Conservation (phyloP, 495 filamentous ascomycete species). For the Penicillium verhagenii region DNA sequence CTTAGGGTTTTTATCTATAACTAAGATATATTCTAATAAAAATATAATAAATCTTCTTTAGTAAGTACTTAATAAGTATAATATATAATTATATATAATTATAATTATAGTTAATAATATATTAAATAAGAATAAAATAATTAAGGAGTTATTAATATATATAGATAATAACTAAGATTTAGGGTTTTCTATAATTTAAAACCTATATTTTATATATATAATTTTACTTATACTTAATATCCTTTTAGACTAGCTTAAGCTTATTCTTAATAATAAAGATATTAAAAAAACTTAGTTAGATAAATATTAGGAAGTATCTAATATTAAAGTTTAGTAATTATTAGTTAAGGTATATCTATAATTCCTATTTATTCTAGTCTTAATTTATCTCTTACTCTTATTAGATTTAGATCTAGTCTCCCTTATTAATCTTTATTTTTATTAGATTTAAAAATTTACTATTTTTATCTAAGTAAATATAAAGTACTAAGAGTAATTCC, state of each 20-base stretch:
- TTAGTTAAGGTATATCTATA: too few species aligned
- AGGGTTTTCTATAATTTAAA: not conserved
- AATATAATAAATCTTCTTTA: constrained; percentile 17
- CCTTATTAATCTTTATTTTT: too few species aligned
- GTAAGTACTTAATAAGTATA: constrained; percentile 7
- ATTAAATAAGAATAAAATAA: constrained; percentile 21
- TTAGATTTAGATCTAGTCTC: too few species aligned
- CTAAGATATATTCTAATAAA: constrained; percentile 3
- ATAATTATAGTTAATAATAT: constrained; percentile 19
- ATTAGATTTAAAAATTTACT: too few species aligned
- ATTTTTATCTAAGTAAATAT: constrained; percentile 8
- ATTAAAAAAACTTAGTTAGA: constrained; percentile 13
- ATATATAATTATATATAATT: constrained; percentile 10
- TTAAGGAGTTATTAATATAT: too few species aligned
- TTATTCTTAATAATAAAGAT: constrained; percentile 8
- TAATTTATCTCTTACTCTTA: too few species aligned
- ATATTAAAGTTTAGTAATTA: too few species aligned
- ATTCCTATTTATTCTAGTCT: too few species aligned
- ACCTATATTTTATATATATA: constrained; percentile 16
- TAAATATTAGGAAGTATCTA: not conserved
- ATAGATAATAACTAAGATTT: not conserved
- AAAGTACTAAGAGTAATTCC: constrained; percentile 10
- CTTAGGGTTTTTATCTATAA: constrained; percentile 19
- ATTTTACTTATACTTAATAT: constrained; percentile 19
- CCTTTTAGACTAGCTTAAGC: constrained; percentile 15